Conservation (phyloP, 495 filamentous ascomycete species). For the Hyphodiscus hymeniophilus region DNA sequence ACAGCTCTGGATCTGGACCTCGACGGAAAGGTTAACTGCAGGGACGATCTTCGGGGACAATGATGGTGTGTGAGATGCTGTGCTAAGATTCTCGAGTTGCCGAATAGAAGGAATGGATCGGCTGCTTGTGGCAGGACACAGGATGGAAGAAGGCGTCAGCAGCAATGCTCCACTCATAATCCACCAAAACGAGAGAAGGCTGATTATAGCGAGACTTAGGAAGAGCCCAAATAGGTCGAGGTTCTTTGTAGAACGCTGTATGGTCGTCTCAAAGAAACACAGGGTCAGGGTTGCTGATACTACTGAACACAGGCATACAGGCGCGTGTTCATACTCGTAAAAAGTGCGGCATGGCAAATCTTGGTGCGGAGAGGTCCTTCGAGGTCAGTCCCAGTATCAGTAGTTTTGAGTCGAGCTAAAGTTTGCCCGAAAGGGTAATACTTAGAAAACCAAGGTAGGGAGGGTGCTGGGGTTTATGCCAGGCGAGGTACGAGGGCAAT, state of each 20-base stretch:
- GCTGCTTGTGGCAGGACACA: constrained; percentile 6
- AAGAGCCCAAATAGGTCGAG: background rate
- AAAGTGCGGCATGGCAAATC: constrained; percentile 5
- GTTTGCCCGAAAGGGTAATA: background rate
- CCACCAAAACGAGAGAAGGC: constrained; percentile 3
- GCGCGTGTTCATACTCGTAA: constrained; percentile 9
- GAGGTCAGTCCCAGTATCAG: background rate
- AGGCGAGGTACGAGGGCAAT: constrained; percentile 5
- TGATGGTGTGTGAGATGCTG: constrained; percentile 5
- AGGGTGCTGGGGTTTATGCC: constrained; percentile 1
- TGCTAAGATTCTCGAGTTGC: constrained; percentile 8
- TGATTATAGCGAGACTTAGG: background rate
- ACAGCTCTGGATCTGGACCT: constrained; percentile 11
- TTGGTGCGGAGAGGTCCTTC: constrained; percentile 3
- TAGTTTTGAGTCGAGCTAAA: constrained; percentile 4
- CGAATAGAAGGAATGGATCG: constrained; percentile 13
- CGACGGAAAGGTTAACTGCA: constrained; percentile 8
- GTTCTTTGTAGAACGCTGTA: constrained; percentile 8
- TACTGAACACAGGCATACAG: constrained; percentile 9
- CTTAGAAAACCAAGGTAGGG: background rate
- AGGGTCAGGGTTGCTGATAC: constrained; percentile 8
- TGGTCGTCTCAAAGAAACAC: constrained; percentile 2
- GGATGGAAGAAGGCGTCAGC: background rate
- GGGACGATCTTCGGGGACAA: constrained; percentile 12
- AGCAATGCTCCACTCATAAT: constrained; percentile 8